Conservation (phyloP, 257 asterid genomes). For the Fraxinus excelsior region DNA sequence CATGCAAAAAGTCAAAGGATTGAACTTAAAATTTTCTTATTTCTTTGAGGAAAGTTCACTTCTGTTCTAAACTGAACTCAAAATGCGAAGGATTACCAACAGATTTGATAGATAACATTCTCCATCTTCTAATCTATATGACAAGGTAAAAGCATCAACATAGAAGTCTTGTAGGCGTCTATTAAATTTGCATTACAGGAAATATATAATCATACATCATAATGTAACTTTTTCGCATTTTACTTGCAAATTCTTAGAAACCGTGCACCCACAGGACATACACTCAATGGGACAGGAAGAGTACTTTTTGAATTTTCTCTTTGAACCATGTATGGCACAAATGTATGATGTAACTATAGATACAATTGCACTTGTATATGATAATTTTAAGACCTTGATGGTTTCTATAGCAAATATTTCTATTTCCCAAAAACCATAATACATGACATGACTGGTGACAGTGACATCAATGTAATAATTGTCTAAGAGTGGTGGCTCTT, state of each 20-base stretch:
- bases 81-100: background rate
- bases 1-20: background rate
- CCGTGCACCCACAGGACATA: background rate
- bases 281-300: background rate
- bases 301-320: background rate
- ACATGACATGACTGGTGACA: background rate
- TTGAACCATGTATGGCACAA: background rate
- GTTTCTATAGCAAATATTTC: background rate
- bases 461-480: background rate
- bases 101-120: background rate
- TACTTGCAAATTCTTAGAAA: background rate
- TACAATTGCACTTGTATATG: background rate
- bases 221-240: background rate
- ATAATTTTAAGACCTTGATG: background rate
- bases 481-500: background rate
- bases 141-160: background rate
- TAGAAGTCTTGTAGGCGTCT: background rate
- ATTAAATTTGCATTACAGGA: background rate
- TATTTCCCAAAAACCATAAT: background rate
- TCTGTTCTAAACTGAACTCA: background rate
- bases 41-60: background rate
- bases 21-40: background rate
- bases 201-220: background rate
- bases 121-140: background rate
- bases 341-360: background rate